Base-by-base conservation (phyloP, 257 asterid species). In the Thymus quinquecostatus region DNA sequence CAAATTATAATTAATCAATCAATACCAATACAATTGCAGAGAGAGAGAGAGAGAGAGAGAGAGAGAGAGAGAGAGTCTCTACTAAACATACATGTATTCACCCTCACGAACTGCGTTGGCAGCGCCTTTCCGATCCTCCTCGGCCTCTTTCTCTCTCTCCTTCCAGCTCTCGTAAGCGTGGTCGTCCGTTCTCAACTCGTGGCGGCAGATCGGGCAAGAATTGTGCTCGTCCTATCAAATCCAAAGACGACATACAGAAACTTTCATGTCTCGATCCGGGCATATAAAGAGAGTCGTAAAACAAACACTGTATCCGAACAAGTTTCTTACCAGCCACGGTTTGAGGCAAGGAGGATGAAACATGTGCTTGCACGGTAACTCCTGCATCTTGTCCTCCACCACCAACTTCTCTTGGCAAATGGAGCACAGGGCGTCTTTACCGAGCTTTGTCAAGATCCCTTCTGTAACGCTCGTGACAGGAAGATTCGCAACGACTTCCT, bases 291-390 rank as follows among this genome's bases (percentile, higher is more conserved):
- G 3, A 5, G 27, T 62, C 45, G 34, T 21, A 40, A 61, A 40
- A 44, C 6, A 48, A 51, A 53, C 27, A 10, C 3, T n/a, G 32
- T 36, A 71, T 1, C 50, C 10, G 9, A 38, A 34, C 40, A 3
- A 66, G 65, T 36, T n/a, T 43, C 55, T 73, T 87, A 94, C 99
- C 95, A 94, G 96, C 99, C 99, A 94, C 72, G 99, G 97, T 75
- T 94, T 91, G 70, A 92, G 84, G 85, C 99, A 94, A 45, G 97
- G 96, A 80, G 99, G 97, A 83, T 94, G 99, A 76, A 91, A 94
- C 91, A 84, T 79, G 45, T 91, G 98, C 54, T 86, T 86, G 88
- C 98, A 93, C 54, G 98, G 98, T 33, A 94, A 66, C 75, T 89
- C 97, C 81, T 91, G 99, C 95, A 94, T 91, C 75, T 86, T 82